phyloP scores from a whole-genome alignment of 2,329 filamentous ascomycete genomes.

The Beauveria rudraprayagi region DNA sequence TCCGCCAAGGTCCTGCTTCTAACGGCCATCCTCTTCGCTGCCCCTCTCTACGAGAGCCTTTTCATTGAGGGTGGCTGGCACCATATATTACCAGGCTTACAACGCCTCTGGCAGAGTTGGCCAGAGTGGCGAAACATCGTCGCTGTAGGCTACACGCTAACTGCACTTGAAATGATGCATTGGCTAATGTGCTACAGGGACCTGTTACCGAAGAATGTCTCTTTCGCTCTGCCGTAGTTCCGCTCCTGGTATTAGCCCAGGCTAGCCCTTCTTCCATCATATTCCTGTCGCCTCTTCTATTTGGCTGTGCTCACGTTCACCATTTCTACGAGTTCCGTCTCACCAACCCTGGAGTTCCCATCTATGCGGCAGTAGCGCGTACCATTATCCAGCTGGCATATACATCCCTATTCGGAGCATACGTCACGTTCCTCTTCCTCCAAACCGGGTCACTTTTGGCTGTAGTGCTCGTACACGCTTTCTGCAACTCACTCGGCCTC shows the following conservation, averaged over 20 bases:
- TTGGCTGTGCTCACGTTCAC: constrained; percentile 87
- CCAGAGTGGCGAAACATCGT: constrained; percentile 81
- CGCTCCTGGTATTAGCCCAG: constrained; percentile 68
- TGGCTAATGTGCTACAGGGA: constrained; percentile 41
- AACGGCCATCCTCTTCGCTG: constrained; percentile 71
- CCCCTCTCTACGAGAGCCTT: constrained; percentile 73
- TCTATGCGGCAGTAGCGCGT: constrained; percentile 55
- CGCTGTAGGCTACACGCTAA: constrained; percentile 49
- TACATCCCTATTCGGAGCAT: constrained; percentile 89
- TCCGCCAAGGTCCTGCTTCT: constrained; percentile 57
- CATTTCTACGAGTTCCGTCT: constrained; percentile 93
- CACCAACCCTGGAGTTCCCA: constrained; percentile 63
- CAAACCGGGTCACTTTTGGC: constrained; percentile 75
- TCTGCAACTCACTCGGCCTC: constrained; percentile 89
- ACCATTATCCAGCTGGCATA: constrained; percentile 81
- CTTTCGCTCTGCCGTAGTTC: constrained; percentile 80
- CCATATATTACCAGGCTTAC: constrained; percentile 47
- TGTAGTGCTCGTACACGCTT: constrained; percentile 69
- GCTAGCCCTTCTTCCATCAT: constrained; percentile 53
- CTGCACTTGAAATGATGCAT: neutral
- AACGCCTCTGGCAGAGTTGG: constrained; percentile 62
- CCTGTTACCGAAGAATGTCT: constrained; percentile 89
- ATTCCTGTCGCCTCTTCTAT: constrained; percentile 79
- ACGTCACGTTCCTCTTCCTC: constrained; percentile 81
- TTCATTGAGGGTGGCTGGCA: constrained; percentile 65